Percentiles rank a stretch among this genome's conserved stretches.
Evolutionary conservation across 163 green algal genomes (phyloP).

Genomic region (Trebouxiophyceae sp.): DNA sequence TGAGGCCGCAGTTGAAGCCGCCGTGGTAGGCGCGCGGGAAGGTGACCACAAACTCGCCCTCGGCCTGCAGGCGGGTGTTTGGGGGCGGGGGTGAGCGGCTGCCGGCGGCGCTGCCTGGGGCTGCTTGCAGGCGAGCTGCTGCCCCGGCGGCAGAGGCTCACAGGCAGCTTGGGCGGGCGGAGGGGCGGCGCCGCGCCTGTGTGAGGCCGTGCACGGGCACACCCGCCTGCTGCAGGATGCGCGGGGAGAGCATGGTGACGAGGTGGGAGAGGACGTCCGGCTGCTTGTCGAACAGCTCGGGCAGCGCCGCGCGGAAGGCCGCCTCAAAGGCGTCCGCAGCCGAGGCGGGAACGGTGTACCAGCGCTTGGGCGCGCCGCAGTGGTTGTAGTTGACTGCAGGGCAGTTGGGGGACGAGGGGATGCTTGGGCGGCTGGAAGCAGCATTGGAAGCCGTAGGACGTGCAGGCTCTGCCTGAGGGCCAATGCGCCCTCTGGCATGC

Average conservation of each 20-base stretch:
- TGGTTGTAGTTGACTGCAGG: conserved; percentile 38
- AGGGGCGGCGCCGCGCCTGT: conserved; percentile 6
- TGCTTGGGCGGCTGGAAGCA: too few species aligned
- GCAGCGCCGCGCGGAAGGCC: conserved; percentile 45
- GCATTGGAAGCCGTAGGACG: too few species aligned
- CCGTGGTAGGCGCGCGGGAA: conserved; percentile 80
- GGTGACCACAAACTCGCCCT: conserved; percentile 78
- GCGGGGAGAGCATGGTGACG: conserved; percentile 44
- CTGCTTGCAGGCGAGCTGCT: too few species aligned
- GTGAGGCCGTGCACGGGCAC: conserved; percentile 41
- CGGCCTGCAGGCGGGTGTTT: conserved; percentile 36
- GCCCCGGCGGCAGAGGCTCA: too few species aligned
- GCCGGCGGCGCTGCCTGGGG: too few species aligned
- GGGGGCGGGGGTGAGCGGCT: too few species aligned
- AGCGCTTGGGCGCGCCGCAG: conserved; percentile 67
- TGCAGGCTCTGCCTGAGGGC: too few species aligned
- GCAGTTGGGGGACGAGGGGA: neutral
- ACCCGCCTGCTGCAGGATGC: conserved; percentile 36
- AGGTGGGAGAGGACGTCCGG: conserved; percentile 70
- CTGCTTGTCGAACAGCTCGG: conserved; percentile 52
- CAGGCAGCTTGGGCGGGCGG: too few species aligned
- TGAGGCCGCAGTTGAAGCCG: conserved; percentile 74
- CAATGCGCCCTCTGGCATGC: too few species aligned
- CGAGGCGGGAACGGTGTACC: conserved; percentile 57
- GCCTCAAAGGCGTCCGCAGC: conserved; percentile 52